Conservation (phyloP, 2,329 filamentous ascomycete species). For the Beauveria sp. region DNA sequence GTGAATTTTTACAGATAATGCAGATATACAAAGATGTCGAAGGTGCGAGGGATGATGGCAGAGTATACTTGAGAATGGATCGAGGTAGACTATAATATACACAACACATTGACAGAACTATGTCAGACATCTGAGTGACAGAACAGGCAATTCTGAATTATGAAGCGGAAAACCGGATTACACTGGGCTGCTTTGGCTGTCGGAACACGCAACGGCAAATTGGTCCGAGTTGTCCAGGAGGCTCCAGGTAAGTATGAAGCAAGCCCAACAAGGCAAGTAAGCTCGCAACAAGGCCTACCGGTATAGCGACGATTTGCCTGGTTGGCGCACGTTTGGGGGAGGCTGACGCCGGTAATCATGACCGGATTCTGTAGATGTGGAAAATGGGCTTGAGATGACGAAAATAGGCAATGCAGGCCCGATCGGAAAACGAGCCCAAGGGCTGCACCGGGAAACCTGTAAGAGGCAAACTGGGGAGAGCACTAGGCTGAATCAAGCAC, state of each 20-base stretch:
- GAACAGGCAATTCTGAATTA: background rate
- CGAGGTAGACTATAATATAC: conserved; percentile 2
- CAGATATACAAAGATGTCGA: background rate
- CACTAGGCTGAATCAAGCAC: conserved; percentile 1
- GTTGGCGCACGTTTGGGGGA: background rate
- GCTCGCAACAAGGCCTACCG: background rate
- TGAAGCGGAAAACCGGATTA: background rate
- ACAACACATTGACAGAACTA: background rate
- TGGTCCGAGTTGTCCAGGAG: conserved; percentile 4
- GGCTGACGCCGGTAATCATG: conserved; percentile 7
- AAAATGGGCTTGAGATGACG: conserved; percentile 1
- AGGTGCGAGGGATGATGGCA: background rate
- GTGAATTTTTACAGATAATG: background rate
- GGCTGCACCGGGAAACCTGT: conserved; percentile 5
- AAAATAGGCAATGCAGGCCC: background rate
- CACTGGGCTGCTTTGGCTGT: background rate
- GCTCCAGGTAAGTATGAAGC: background rate
- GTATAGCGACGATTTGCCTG: background rate
- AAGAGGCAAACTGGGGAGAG: conserved; percentile 5
- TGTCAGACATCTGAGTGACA: background rate
- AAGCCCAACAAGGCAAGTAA: conserved; percentile 5
- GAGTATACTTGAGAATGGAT: background rate
- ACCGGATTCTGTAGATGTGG: conserved; percentile 1
- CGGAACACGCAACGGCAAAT: background rate
- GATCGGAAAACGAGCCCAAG: background rate